Percentiles rank a stretch among this genome's conserved stretches.
Evolutionary conservation across 306 rosid species (phyloP).

Genomic region (Vigna angularis): DNA sequence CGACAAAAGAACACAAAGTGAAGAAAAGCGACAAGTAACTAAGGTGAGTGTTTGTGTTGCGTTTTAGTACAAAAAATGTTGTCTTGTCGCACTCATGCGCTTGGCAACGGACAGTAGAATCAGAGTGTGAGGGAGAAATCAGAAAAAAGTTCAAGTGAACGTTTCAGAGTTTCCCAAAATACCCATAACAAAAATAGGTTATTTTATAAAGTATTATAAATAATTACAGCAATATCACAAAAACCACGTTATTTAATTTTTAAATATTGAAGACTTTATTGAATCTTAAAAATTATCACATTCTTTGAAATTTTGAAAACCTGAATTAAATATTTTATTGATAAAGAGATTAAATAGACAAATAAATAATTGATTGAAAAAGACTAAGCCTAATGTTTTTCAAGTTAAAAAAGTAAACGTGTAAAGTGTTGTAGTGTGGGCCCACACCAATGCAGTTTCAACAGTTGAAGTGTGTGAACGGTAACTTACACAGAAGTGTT

Average conservation of each 20-base stretch:
- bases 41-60: background rate
- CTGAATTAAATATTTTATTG: too few relatives aligned
- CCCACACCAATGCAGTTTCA: background rate
- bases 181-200: background rate
- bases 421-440: background rate
- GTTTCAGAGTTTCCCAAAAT: conserved; percentile 26
- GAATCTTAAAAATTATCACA: too few relatives aligned
- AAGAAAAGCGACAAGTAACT: conserved; percentile 1
- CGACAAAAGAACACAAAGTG: background rate
- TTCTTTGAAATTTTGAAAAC: too few relatives aligned
- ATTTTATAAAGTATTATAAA: too few relatives aligned
- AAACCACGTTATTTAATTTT: too few relatives aligned
- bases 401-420: background rate
- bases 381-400: too few relatives aligned
- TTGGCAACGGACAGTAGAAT: background rate
- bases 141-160: conserved; percentile 20
- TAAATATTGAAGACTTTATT: too few relatives aligned
- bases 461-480: conserved; percentile 10
- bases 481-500: background rate
- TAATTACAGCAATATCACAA: too few relatives aligned
- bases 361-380: too few relatives aligned
- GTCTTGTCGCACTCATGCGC: conserved; percentile 10
- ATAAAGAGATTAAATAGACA: too few relatives aligned
- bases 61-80: background rate
- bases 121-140: conserved; percentile 7